Evolutionary conservation across 2,329 filamentous ascomycete genomes (phyloP).

Genomic region (Ophiosphaerella korrae): DNA sequence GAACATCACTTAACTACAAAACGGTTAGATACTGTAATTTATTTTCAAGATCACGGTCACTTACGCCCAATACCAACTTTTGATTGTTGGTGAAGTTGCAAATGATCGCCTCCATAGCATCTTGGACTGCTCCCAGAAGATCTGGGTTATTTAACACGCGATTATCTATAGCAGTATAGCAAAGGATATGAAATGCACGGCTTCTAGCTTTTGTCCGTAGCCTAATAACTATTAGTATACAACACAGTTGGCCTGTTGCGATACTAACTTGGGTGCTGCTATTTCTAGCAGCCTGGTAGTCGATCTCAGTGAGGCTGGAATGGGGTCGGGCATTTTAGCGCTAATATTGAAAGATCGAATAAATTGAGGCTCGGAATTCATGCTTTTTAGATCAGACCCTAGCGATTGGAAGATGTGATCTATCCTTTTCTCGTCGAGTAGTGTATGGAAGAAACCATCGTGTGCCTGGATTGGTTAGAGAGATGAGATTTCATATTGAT

Average conservation of each 20-base stretch:
- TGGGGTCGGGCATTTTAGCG: constrained; percentile 10
- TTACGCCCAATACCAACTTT: constrained; percentile 30
- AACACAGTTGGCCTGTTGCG: background rate
- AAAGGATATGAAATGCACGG: constrained; percentile 32
- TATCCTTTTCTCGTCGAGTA: constrained; percentile 49
- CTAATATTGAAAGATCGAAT: constrained; percentile 8
- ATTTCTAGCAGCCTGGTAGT: constrained; percentile 29
- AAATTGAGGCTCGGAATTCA: constrained; percentile 8
- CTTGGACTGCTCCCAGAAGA: constrained; percentile 30
- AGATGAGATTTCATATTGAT: background rate
- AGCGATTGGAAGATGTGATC: constrained; percentile 63
- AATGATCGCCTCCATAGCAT: constrained; percentile 39
- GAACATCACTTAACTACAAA: constrained; percentile 31
- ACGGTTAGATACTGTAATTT: constrained; percentile 27
- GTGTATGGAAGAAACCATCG: constrained; percentile 34
- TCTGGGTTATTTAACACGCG: constrained; percentile 30
- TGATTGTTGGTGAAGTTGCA: constrained; percentile 30
- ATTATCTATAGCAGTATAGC: constrained; percentile 39
- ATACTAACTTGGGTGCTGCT: constrained; percentile 32
- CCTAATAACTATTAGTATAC: constrained; percentile 18
- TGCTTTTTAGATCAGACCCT: constrained; percentile 52
- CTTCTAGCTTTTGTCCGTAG: constrained; percentile 25
- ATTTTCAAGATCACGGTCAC: constrained; percentile 12
- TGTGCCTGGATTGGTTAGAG: constrained; percentile 19
- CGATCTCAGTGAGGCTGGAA: constrained; percentile 30